Evolutionary conservation across 2,329 filamentous ascomycete species (phyloP).

Genomic region (Microsporum audouinii): DNA sequence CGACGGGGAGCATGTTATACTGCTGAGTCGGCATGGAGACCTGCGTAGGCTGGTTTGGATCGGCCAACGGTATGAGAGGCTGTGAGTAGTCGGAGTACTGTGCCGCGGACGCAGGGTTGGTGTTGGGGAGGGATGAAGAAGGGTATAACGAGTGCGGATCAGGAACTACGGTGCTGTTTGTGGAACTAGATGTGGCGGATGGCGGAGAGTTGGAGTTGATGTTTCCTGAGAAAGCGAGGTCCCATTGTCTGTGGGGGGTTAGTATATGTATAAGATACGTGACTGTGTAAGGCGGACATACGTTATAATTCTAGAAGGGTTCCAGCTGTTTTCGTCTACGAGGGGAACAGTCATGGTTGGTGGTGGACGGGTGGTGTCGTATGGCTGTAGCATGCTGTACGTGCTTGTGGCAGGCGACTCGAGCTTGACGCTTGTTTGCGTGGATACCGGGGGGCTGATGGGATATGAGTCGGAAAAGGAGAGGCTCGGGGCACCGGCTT

Average conservation of each 20-base stretch:
- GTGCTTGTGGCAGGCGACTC: slow-evolving; percentile 59
- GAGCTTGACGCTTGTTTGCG: slow-evolving; percentile 58
- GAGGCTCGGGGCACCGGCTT: neutral
- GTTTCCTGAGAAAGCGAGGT: slow-evolving; percentile 77
- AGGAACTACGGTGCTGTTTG: neutral
- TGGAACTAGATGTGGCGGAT: slow-evolving; percentile 27
- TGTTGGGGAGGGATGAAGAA: neutral
- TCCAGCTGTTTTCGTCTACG: slow-evolving; percentile 63
- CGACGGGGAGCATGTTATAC: slow-evolving; percentile 20
- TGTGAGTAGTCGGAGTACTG: neutral
- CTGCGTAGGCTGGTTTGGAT: slow-evolving; percentile 20
- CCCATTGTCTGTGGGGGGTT: slow-evolving; percentile 62
- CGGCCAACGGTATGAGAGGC: neutral
- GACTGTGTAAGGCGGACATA: slow-evolving; percentile 40
- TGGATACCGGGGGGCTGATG: slow-evolving; percentile 70
- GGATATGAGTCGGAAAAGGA: slow-evolving; percentile 41
- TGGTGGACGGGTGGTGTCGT: slow-evolving; percentile 21
- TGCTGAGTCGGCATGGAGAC: slow-evolving; percentile 25
- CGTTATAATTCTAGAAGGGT: slow-evolving; percentile 82
- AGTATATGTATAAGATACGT: neutral
- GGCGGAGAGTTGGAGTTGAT: slow-evolving; percentile 34
- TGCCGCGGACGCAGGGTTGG: neutral
- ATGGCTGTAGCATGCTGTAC: slow-evolving; percentile 27
- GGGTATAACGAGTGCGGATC: neutral
- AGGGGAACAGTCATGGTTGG: slow-evolving; percentile 42